phyloP scores from a whole-genome alignment of 2,329 filamentous ascomycete species.

The Metarhizium brunneum region DNA sequence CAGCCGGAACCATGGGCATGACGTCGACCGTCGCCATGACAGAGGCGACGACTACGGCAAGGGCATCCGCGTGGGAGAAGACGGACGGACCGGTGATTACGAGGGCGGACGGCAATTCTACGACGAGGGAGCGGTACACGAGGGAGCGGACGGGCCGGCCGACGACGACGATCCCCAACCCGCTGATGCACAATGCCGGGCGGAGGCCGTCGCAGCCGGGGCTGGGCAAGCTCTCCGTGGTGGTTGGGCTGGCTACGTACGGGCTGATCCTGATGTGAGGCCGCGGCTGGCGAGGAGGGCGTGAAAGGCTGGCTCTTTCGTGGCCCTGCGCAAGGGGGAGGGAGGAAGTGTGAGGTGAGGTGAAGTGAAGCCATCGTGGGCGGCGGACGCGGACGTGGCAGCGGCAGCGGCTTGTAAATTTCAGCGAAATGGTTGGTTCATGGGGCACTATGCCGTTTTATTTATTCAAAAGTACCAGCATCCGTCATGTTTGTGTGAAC shows the following conservation, averaged over 20 bases:
- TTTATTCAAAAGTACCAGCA: no score
- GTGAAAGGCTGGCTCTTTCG: no score
- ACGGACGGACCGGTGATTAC: neutral
- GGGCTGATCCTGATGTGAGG: conserved; percentile 5
- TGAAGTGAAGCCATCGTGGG: neutral
- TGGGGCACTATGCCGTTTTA: no score
- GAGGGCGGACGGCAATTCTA: neutral
- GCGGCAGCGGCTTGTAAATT: no score
- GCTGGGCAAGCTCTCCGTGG: conserved; percentile 5
- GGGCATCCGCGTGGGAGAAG: neutral
- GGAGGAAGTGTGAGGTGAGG: neutral
- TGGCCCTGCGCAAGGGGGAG: no score
- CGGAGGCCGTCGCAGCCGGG: conserved; percentile 6
- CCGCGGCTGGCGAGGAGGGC: no score
- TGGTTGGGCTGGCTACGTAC: conserved; percentile 6
- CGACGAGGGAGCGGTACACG: neutral
- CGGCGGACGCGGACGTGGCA: no score
- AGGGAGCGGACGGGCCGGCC: neutral
- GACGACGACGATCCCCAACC: neutral
- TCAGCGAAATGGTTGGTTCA: no score
- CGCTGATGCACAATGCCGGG: neutral
- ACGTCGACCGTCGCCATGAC: neutral
- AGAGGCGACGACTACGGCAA: neutral
- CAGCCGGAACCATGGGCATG: neutral
- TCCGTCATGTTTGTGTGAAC: no score